Percentiles rank a stretch among this genome's conserved stretches.
phyloP scores from a whole-genome alignment of 805 yeast species.

The Wickerhamiella sorbophila region DNA sequence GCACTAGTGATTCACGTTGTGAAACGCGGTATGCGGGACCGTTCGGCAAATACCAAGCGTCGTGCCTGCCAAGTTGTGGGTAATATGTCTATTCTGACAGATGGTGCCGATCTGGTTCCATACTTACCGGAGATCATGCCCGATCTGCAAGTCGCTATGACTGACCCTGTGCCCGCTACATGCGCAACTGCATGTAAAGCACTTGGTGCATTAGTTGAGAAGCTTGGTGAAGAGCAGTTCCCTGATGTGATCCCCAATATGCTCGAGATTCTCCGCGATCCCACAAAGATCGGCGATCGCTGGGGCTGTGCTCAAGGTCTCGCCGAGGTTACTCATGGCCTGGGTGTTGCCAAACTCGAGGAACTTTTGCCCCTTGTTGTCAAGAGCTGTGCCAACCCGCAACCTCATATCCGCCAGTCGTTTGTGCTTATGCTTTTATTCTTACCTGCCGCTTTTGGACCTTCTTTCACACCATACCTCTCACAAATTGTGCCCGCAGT shows the following conservation, averaged over 20 bases:
- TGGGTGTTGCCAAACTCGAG: slow-evolving; percentile 77
- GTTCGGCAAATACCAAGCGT: slow-evolving; percentile 85
- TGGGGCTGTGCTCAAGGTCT: slow-evolving; percentile 96
- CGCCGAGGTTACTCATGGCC: slow-evolving; percentile 84
- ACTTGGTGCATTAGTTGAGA: slow-evolving; percentile 87
- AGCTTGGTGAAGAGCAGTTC: slow-evolving; percentile 90
- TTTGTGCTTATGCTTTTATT: slow-evolving; percentile 80
- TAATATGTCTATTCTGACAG: slow-evolving; percentile 93
- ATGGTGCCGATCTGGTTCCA: slow-evolving; percentile 69
- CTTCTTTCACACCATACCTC: slow-evolving; percentile 79
- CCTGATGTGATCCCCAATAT: slow-evolving; percentile 79
- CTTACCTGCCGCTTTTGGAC: slow-evolving; percentile 80
- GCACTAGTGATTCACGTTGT: slow-evolving; percentile 91
- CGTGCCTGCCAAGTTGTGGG: slow-evolving; percentile 98
- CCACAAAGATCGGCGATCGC: slow-evolving; percentile 70
- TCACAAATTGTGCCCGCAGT: slow-evolving; percentile 81
- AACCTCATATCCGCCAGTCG: slow-evolving; percentile 72
- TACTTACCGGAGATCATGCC: slow-evolving; percentile 63
- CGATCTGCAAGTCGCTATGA: slow-evolving; percentile 88
- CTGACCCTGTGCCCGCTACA: slow-evolving; percentile 94
- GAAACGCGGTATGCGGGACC: slow-evolving; percentile 86
- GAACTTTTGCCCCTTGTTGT: slow-evolving; percentile 74
- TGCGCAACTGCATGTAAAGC: slow-evolving; percentile 97
- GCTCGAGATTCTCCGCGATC: slow-evolving; percentile 62
- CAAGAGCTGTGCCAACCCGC: slow-evolving; percentile 50